These are phyloP conservation scores for Saturnispora kantuleensis DNA, from an alignment of 805 yeast genomes.

Conservation along the genomic window DNA sequence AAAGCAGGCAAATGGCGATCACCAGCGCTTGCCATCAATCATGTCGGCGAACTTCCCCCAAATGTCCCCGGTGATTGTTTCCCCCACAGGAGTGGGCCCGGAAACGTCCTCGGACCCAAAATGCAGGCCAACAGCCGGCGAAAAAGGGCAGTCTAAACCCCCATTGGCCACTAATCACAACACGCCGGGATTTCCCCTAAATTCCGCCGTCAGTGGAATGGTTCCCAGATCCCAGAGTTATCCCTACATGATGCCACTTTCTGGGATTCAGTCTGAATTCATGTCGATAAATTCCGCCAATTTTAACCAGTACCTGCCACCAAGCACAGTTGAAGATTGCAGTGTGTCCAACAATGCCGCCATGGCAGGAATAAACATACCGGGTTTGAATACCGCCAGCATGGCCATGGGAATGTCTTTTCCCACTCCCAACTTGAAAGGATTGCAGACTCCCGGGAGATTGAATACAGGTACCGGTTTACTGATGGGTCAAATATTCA, in stretches of 20 bases:
- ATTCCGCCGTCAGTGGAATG: too few species aligned
- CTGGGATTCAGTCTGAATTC: slow-evolving; percentile 1
- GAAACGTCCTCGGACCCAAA: slow-evolving; percentile 6
- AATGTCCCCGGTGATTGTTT: slow-evolving; percentile 2
- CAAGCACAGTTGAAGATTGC: slow-evolving; percentile 1
- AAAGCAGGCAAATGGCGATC: neutral
- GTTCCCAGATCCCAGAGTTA: neutral
- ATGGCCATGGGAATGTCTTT: too few species aligned
- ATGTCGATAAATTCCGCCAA: slow-evolving; percentile 3
- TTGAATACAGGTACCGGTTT: neutral
- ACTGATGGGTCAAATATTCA: neutral
- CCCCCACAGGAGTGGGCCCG: slow-evolving; percentile 1
- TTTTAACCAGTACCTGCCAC: slow-evolving; percentile 1
- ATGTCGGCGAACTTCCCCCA: slow-evolving; percentile 2
- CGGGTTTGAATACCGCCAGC: too few species aligned
- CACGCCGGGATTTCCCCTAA: neutral
- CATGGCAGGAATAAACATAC: neutral
- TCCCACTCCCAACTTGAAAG: too few species aligned
- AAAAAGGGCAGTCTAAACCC: neutral
- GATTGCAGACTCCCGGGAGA: too few species aligned
- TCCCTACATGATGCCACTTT: neutral
- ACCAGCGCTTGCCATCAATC: slow-evolving; percentile 6
- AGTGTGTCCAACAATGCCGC: neutral
- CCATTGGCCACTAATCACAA: neutral
- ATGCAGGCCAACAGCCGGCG: neutral